Evolutionary conservation across 805 yeast genomes (phyloP).

Genomic region (Kazachstania kunashirensis): DNA sequence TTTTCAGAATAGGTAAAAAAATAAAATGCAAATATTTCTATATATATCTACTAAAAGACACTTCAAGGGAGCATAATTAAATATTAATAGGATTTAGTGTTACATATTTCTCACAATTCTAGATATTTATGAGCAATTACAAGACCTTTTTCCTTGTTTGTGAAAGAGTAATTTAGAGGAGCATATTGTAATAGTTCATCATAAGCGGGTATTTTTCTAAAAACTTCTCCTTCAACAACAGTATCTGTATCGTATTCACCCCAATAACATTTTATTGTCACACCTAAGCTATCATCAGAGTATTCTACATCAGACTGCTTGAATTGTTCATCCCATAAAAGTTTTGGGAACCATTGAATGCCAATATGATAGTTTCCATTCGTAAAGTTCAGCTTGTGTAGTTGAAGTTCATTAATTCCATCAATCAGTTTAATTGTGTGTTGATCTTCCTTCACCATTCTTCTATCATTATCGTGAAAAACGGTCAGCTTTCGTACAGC

Average conservation of each 20-base stretch:
- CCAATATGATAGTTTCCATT: conserved; percentile 46
- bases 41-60: too few species aligned
- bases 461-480: conserved; percentile 26
- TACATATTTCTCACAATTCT: conserved; percentile 35
- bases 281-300: conserved; percentile 37
- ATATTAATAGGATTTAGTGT: too few species aligned
- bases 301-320: conserved; percentile 26
- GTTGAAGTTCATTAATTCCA: conserved; percentile 56
- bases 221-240: conserved; percentile 31
- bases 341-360: conserved; percentile 67
- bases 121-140: conserved; percentile 47
- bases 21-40: too few species aligned
- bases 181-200: conserved; percentile 60
- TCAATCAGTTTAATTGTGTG: conserved; percentile 39
- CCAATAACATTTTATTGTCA: conserved; percentile 64
- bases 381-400: conserved; percentile 59
- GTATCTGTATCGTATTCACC: conserved; percentile 52
- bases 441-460: background rate
- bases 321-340: conserved; percentile 20
- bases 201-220: conserved; percentile 53
- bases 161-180: conserved; percentile 54
- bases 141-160: conserved; percentile 60
- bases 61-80: too few species aligned
- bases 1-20: too few species aligned
- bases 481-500: conserved; percentile 59